Evolutionary conservation across 306 rosid genomes (phyloP).

Genomic region (Inga oerstediana): DNA sequence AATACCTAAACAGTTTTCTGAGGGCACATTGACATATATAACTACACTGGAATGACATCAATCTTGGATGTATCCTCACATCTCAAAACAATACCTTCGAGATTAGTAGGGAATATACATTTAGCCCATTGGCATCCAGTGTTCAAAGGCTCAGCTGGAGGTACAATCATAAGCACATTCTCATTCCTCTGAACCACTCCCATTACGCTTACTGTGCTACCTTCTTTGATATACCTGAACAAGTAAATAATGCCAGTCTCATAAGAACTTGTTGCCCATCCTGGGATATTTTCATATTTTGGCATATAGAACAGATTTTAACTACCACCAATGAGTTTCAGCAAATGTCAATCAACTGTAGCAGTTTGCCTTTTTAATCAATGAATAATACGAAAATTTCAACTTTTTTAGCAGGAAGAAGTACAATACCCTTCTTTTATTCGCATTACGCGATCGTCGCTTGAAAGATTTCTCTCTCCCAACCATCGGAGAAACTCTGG

Average conservation of each 20-base stretch:
- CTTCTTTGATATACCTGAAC: conserved; percentile 96
- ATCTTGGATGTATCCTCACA: conserved; percentile 86
- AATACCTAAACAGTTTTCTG: conserved; percentile 40
- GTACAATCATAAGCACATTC: conserved; percentile 95
- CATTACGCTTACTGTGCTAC: conserved; percentile 98
- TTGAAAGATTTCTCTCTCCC: conserved; percentile 79
- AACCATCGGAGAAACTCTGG: conserved; percentile 86
- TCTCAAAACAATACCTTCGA: conserved; percentile 95
- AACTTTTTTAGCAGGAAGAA: conserved; percentile 25
- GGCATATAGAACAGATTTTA: background rate
- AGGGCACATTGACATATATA: background rate
- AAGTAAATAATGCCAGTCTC: conserved; percentile 28
- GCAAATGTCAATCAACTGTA: background rate
- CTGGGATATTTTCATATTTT: background rate
- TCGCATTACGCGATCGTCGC: conserved; percentile 87
- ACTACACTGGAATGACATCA: conserved; percentile 95
- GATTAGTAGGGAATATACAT: conserved; percentile 91
- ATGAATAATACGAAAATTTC: background rate
- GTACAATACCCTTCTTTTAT: conserved; percentile 85
- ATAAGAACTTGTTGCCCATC: background rate
- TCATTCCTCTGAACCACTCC: conserved; percentile 99
- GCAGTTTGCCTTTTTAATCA: background rate
- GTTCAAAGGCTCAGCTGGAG: conserved; percentile 88
- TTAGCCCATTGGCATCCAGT: conserved; percentile 95
- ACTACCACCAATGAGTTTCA: background rate